These are phyloP conservation scores for Phytophthora citricola DNA, from an alignment of 352 stramenopile genomes.

Conservation along the genomic window DNA sequence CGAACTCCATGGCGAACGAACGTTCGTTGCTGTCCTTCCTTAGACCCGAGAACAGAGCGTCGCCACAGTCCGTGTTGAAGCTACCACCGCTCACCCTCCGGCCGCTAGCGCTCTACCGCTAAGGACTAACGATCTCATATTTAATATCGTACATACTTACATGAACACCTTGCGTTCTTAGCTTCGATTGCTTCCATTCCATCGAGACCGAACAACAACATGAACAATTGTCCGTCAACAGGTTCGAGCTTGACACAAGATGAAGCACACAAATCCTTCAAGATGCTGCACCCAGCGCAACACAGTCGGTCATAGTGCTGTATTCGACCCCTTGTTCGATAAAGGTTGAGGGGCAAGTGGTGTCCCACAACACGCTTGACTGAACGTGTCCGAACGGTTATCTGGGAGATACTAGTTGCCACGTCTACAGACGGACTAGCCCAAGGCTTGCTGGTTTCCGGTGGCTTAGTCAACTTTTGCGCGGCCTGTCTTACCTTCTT, in stretches of 20 bases:
- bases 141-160: slow-evolving; percentile 11
- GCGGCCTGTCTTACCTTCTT: slow-evolving; percentile 4
- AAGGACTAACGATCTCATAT: slow-evolving; percentile 19
- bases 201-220: neutral
- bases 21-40: slow-evolving; percentile 41
- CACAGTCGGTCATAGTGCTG: neutral
- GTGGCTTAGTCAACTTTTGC: neutral
- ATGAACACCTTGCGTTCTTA: neutral
- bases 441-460: neutral
- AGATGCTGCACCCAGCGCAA: slow-evolving; percentile 1
- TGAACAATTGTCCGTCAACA: slow-evolving; percentile 5
- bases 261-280: slow-evolving; percentile 5
- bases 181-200: neutral
- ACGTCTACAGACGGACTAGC: neutral
- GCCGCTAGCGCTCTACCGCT: slow-evolving; percentile 32
- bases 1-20: slow-evolving; percentile 9
- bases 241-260: neutral
- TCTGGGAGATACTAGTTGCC: slow-evolving; percentile 1
- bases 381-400: neutral
- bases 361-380: slow-evolving; percentile 2
- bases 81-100: slow-evolving; percentile 13
- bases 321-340: neutral
- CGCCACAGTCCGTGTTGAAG: slow-evolving; percentile 12
- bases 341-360: slow-evolving; percentile 1
- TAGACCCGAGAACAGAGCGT: slow-evolving; percentile 7